These are phyloP conservation scores for Cicer cuneatum DNA, from an alignment of 306 rosid genomes.

Conservation along the genomic window DNA sequence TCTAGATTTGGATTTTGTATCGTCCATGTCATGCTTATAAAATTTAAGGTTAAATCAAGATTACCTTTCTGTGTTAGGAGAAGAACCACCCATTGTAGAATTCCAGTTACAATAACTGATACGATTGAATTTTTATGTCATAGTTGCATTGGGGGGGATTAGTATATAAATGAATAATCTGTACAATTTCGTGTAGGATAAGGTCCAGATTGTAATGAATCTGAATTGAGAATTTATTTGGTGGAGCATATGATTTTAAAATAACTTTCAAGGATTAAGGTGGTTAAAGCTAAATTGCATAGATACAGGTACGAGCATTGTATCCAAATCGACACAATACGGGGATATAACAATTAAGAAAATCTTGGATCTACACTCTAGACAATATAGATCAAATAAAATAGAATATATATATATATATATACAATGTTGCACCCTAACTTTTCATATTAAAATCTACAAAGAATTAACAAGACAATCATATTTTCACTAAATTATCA, in stretches of 20 bases:
- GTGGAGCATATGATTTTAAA: slow-evolving; percentile 8
- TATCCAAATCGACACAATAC: slow-evolving; percentile 10
- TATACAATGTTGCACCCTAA: not conserved
- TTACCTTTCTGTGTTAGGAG: slow-evolving; percentile 27
- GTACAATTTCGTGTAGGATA: slow-evolving; percentile 3
- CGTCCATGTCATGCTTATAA: slow-evolving; percentile 9
- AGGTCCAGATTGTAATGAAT: slow-evolving; percentile 4
- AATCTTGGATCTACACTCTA: not conserved
- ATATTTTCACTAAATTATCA: slow-evolving; percentile 1
- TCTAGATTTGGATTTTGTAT: slow-evolving; percentile 17
- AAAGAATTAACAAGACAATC: slow-evolving; percentile 2
- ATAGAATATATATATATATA: not conserved
- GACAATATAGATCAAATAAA: not conserved
- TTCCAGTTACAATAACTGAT: slow-evolving; percentile 11
- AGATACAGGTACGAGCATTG: not conserved
- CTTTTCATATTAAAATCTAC: not conserved
- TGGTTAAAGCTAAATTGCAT: slow-evolving; percentile 6
- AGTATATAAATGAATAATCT: not conserved
- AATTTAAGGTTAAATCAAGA: not conserved
- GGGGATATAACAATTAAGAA: slow-evolving; percentile 4
- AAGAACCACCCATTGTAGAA: slow-evolving; percentile 16
- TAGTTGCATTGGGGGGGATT: slow-evolving; percentile 32
- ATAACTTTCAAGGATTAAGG: not conserved
- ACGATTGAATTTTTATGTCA: slow-evolving; percentile 14
- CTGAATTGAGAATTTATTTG: slow-evolving; percentile 24